Evolutionary conservation across 768 basidiomycete species (phyloP), one percentile per base, ranked within the genome.

Genomic region (Suillus subaureus): DNA sequence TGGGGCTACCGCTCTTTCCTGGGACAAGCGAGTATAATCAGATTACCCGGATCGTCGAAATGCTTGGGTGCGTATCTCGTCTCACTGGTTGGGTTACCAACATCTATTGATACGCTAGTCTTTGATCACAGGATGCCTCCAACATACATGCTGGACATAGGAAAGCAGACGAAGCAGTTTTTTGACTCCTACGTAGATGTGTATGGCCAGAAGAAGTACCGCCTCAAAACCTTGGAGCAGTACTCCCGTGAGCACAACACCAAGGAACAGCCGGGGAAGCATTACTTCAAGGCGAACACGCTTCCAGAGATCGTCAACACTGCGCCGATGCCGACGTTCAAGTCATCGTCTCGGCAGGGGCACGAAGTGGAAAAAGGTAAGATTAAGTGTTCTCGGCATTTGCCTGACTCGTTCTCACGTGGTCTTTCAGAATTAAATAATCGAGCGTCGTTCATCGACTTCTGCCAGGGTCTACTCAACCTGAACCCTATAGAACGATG

Each of bases 21-120:
- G 97, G 97, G 28, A 99, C 97, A 42, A 97, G 96, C 82, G 97
- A 99, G 79, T 99, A 97, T 79, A 99, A 99, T 79, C 97, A 99
- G 76, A 85, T 99, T 63, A 96, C 94, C 26, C 85, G 97, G 65
- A 99, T 99, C 62, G 90, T 97, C 39, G 97, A 99, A 72, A 98
- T 99, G 96, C 88, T 99, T 31, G 97, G 97, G 96, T 97, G 76
- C 40, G 93, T 82, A 21, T 61, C 62, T 31, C 16, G 42, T 58
- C 45, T 62, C 40, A 40, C 47, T 42, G 18, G 13, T 33, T 62
- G 56, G 58, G 26, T 42, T 28, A 35, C 2, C 18, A 13, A 40
- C 9, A 61, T 21, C 6, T 5, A 43, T 26, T 64, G 64, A 64
- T n/a, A n/a, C 23, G 6, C 35, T 35, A n/a, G 12, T 12, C 31